These are phyloP conservation scores for Angophora floribunda DNA, from an alignment of 345 rosid species.

Conservation along the genomic window DNA sequence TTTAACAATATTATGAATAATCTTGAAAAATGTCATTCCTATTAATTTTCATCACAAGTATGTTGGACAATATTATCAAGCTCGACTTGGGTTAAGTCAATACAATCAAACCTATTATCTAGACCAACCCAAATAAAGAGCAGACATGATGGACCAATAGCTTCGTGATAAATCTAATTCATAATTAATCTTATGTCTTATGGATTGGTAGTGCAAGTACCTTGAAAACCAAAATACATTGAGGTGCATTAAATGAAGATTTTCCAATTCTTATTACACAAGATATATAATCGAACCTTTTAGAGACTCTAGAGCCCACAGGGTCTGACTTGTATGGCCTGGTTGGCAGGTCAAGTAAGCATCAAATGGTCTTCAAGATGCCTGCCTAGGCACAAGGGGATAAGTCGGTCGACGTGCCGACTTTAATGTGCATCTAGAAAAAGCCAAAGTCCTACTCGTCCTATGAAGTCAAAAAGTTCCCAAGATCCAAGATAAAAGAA, in stretches of 20 bases:
- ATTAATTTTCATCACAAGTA: too few species aligned
- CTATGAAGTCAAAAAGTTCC: background rate
- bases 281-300: background rate
- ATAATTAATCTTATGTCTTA: background rate
- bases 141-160: background rate
- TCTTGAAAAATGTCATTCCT: too few species aligned
- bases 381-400: background rate
- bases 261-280: background rate
- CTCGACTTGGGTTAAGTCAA: background rate
- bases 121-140: background rate
- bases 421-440: background rate
- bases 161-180: background rate
- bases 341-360: background rate
- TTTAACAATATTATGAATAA: too few species aligned
- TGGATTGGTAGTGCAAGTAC: background rate
- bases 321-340: background rate
- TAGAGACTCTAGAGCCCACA: background rate
- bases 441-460: background rate
- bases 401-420: background rate
- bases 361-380: background rate
- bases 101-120: background rate
- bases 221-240: background rate
- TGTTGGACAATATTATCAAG: background rate
- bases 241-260: background rate
- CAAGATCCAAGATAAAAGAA: background rate